Evolutionary conservation across 352 stramenopile species (phyloP).

Genomic region (Phytopythium montanum): DNA sequence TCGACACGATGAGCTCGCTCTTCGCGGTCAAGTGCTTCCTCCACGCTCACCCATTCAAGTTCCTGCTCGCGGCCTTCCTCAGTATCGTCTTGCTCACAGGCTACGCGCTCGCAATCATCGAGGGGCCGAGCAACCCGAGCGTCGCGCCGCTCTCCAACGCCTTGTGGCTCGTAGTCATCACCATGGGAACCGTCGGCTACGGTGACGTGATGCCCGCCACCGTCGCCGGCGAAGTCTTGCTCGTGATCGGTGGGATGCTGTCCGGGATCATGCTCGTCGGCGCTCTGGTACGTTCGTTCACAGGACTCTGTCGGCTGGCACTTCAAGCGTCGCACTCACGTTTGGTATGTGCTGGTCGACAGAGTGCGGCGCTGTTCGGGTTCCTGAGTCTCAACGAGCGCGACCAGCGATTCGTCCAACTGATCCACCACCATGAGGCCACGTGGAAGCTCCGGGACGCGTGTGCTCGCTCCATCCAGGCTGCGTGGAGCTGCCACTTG

Average conservation of each 20-base stretch:
- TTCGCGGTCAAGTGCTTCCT: conserved; percentile 83
- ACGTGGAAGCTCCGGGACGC: conserved; percentile 33
- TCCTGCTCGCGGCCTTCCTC: conserved; percentile 41
- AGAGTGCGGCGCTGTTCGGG: conserved; percentile 68
- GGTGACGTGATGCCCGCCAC: conserved; percentile 59
- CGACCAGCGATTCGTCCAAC: conserved; percentile 56
- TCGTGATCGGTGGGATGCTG: conserved; percentile 66
- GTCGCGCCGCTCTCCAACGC: conserved; percentile 55
- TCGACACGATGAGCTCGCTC: conserved; percentile 73
- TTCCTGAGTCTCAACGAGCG: conserved; percentile 50
- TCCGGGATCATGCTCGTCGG: conserved; percentile 66
- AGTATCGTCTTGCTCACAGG: conserved; percentile 45
- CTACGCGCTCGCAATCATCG: conserved; percentile 65
- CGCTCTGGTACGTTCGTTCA: conserved; percentile 39
- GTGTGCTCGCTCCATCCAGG: conserved; percentile 62
- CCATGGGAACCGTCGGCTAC: conserved; percentile 77
- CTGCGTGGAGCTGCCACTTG: conserved; percentile 36
- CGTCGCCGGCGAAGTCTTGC: conserved; percentile 45
- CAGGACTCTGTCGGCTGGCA: too few species aligned
- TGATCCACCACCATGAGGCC: conserved; percentile 43
- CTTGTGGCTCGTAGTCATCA: conserved; percentile 68
- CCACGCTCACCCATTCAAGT: conserved; percentile 57
- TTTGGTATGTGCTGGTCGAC: not conserved
- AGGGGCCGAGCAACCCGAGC: conserved; percentile 58
- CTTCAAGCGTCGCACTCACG: too few species aligned